Evolutionary conservation across 148 eudicot genomes (phyloP), one percentile per base, ranked within the genome.

Genomic region (Vaccinium macrocarpon): DNA sequence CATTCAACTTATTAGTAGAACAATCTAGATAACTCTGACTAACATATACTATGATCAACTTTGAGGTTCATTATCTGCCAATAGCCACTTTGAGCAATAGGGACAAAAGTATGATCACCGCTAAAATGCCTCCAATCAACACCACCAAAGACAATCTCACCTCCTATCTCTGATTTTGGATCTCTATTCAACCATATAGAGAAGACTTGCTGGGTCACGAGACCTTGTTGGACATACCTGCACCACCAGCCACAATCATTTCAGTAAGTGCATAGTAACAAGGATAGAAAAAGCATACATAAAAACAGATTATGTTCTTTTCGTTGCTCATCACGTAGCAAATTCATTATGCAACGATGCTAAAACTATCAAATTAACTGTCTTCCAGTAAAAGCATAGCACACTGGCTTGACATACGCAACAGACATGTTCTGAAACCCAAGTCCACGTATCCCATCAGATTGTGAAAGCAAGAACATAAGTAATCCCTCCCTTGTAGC

Each of bases 391-490:
- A 83, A 85, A 71, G 57, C 78, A 81, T 91, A 93, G 93, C 96
- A 93, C 71, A 92, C 76, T 78, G 94, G 96, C 6, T 84, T 56
- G 42, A 83, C 86, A 12, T 86, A 55, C 62, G 89, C 90, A 59
- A 89, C 89, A 25, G 96, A 86, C 53, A 86, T 88, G 46, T 90
- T 91, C 84, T 86, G 88, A 82, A 93, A 92, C 81, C 96, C 96
- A 86, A 93, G 91, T 29, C 94, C 96, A 85, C 92, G 83, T 35
- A 93, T 85, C 21, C 96, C 96, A 88, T 93, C 96, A 62, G 91
- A 93, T 48, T 84, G 86, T 73, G 83, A 88, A 49, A 90, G 66
- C 81, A 91, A 70, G 78, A 93, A 92, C 46, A 87, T 86, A 74
- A 92, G 23, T 49, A 92, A 84, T 83, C 84, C 88, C 86, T 93